phyloP scores from a whole-genome alignment of 495 filamentous ascomycete genomes.

The Podospora anserina region DNA sequence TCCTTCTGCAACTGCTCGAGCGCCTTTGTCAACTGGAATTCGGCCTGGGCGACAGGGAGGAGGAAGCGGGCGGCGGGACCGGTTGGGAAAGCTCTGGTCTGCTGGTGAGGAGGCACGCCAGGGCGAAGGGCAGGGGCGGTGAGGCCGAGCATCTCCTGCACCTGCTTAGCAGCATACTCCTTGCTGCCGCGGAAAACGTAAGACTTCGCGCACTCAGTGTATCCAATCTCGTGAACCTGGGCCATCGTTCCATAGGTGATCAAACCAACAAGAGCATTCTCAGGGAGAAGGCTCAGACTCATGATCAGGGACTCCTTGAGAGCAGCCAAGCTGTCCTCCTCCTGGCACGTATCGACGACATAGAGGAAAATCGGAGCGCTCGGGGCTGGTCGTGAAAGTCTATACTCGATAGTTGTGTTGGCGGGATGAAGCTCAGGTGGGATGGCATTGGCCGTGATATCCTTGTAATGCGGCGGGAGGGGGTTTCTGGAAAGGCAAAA shows the following conservation, averaged over 20 bases:
- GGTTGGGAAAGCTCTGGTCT: slow-evolving; percentile 70
- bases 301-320: slow-evolving; percentile 95
- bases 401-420: slow-evolving; percentile 97
- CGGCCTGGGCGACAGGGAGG: slow-evolving; percentile 90
- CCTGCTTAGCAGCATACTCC: slow-evolving; percentile 92
- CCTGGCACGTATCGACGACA: slow-evolving; percentile 98
- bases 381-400: slow-evolving; percentile 85
- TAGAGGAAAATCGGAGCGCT: slow-evolving; percentile 96
- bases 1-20: slow-evolving; percentile 97
- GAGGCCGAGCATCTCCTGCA: slow-evolving; percentile 97
- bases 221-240: slow-evolving; percentile 97
- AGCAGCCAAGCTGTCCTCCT: slow-evolving; percentile 93
- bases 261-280: slow-evolving; percentile 89
- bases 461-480: slow-evolving; percentile 96
- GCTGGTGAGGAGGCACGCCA: slow-evolving; percentile 68
- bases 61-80: slow-evolving; percentile 88
- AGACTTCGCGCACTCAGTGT: slow-evolving; percentile 97
- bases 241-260: slow-evolving; percentile 98
- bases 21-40: slow-evolving; percentile 96
- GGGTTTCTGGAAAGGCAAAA: slow-evolving; percentile 96
- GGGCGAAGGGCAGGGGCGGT: slow-evolving; percentile 66
- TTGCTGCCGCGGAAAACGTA: slow-evolving; percentile 98
- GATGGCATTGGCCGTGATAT: slow-evolving; percentile 92
- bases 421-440: slow-evolving; percentile 90
- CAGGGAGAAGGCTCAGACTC: slow-evolving; percentile 91